Conservation (phyloP, 495 filamentous ascomycete species). For the Cryomyces minteri region DNA sequence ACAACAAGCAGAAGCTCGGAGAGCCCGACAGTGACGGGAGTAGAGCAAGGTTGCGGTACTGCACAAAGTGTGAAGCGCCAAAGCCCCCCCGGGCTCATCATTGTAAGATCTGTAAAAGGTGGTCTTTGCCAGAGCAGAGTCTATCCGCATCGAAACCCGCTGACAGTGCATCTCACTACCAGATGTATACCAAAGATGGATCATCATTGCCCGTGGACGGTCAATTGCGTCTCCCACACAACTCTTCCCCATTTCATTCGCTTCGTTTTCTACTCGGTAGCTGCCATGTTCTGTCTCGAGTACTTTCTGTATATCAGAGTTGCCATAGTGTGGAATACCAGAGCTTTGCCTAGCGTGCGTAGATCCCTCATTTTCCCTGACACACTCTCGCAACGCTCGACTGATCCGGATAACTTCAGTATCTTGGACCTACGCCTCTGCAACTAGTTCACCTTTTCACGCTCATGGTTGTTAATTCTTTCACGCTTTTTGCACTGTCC, state of each 20-base stretch:
- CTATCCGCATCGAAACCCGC: not conserved
- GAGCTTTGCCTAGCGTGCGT: slow-evolving; percentile 49
- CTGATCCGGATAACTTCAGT: slow-evolving; percentile 21
- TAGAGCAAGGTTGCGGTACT: slow-evolving; percentile 41
- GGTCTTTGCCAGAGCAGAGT: not conserved
- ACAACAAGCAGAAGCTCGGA: not conserved
- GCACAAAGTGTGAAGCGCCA: slow-evolving; percentile 61
- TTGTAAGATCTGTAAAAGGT: slow-evolving; percentile 71
- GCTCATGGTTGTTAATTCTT: slow-evolving; percentile 36
- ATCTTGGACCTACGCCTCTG: slow-evolving; percentile 51
- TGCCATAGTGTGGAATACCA: slow-evolving; percentile 42
- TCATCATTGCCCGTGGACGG: slow-evolving; percentile 95
- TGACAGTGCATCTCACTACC: not conserved
- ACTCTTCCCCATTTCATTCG: slow-evolving; percentile 84
- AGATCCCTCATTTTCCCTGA: not conserved
- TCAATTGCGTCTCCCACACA: slow-evolving; percentile 79
- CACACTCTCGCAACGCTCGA: not conserved
- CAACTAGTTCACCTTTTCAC: slow-evolving; percentile 51
- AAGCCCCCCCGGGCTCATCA: slow-evolving; percentile 88
- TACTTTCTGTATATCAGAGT: slow-evolving; percentile 38
- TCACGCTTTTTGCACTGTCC: slow-evolving; percentile 45
- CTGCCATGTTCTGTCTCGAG: slow-evolving; percentile 45
- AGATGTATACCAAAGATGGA: slow-evolving; percentile 96
- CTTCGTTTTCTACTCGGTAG: slow-evolving; percentile 63
- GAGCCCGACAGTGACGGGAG: slow-evolving; percentile 2